Evolutionary conservation across 345 rosid species (phyloP).

Genomic region (Mercurialis annua): DNA sequence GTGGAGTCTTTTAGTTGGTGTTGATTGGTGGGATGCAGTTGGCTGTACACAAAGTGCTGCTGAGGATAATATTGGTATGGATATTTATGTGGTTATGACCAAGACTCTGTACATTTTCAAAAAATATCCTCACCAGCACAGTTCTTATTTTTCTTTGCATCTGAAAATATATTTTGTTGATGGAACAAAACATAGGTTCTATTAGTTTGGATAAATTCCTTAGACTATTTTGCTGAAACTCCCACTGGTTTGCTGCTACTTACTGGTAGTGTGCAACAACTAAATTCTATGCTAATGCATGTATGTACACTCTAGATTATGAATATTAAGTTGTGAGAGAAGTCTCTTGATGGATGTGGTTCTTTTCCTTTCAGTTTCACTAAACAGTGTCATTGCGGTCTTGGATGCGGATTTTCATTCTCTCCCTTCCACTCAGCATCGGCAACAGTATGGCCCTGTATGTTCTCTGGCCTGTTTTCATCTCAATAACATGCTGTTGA

Average conservation of each 20-base stretch:
- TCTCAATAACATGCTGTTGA: background rate
- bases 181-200: background rate
- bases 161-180: background rate
- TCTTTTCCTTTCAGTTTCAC: constrained; percentile 65
- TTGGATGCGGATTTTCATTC: constrained; percentile 99
- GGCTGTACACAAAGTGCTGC: constrained; percentile 99
- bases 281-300: background rate
- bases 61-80: constrained; percentile 88
- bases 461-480: constrained; percentile 33
- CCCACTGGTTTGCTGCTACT: background rate
- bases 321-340: background rate
- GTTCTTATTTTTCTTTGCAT: background rate
- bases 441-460: constrained; percentile 99
- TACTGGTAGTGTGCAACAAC: too few relatives aligned
- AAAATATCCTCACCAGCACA: background rate
- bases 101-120: too few relatives aligned
- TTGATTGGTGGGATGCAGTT: constrained; percentile 99
- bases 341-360: background rate
- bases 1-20: constrained; percentile 99
- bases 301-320: background rate
- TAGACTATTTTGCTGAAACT: background rate
- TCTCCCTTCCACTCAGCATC: constrained; percentile 85
- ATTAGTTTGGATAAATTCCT: background rate
- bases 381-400: constrained; percentile 96
- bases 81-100: background rate